Evolutionary conservation across 75 land plant genomes (phyloP).

Genomic region (Picea glauca): DNA sequence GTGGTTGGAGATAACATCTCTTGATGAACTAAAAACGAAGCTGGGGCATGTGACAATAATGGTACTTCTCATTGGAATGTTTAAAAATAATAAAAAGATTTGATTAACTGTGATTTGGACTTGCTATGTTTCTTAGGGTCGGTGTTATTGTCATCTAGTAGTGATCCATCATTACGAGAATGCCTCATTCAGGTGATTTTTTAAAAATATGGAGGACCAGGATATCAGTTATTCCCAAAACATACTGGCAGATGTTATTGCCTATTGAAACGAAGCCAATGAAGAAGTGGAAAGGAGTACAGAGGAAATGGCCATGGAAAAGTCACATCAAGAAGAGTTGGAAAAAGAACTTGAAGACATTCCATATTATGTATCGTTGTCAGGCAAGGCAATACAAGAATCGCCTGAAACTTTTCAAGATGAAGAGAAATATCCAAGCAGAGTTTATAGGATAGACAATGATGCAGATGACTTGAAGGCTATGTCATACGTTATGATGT

Average conservation of each 20-base stretch:
- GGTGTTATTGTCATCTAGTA: conserved; percentile 59
- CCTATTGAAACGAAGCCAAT: conserved; percentile 41
- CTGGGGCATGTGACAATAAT: conserved; percentile 93
- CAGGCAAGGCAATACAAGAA: conserved; percentile 19
- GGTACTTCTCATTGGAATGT: conserved; percentile 81
- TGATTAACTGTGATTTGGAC: conserved; percentile 41
- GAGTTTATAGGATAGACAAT: background rate
- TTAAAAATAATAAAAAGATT: conserved; percentile 8
- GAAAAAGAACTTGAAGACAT: conserved; percentile 61
- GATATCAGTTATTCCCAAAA: conserved; percentile 46
- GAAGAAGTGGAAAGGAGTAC: conserved; percentile 47
- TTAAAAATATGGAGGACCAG: conserved; percentile 18
- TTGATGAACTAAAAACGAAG: conserved; percentile 86
- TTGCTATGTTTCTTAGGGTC: conserved; percentile 74
- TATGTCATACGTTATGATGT: conserved; percentile 54
- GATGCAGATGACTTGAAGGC: conserved; percentile 15
- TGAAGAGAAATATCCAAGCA: conserved; percentile 5
- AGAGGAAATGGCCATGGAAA: conserved; percentile 46
- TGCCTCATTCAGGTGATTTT: background rate
- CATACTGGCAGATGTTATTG: conserved; percentile 42
- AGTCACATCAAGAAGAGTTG: conserved; percentile 59
- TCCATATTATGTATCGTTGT: conserved; percentile 34
- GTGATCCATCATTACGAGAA: background rate
- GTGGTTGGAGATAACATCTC: conserved; percentile 74
- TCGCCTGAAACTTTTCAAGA: conserved; percentile 18